These are phyloP conservation scores for Trichoderma sp. DNA, from an alignment of 2,329 filamentous ascomycete genomes.

Conservation along the genomic window DNA sequence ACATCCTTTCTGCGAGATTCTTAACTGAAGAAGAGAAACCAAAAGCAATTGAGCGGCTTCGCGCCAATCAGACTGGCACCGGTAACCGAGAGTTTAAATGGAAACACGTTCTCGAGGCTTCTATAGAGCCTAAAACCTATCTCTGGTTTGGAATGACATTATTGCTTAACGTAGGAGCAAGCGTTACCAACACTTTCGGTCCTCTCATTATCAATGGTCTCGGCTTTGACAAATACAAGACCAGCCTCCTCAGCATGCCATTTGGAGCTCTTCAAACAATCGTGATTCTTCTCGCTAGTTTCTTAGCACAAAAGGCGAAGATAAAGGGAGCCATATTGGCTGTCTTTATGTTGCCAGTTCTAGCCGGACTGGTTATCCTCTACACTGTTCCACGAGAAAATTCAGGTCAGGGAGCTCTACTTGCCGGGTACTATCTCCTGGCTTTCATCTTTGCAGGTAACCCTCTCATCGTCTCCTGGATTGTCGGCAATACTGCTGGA, in stretches of 20 bases:
- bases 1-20: conserved; percentile 53
- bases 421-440: conserved; percentile 63
- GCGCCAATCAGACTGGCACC: conserved; percentile 72
- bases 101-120: conserved; percentile 57
- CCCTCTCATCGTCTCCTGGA: conserved; percentile 65
- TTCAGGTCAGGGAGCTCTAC: conserved; percentile 37
- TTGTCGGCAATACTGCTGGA: conserved; percentile 65
- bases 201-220: conserved; percentile 60
- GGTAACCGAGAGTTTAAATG: conserved; percentile 67
- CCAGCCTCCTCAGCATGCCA: conserved; percentile 63
- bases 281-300: conserved; percentile 57
- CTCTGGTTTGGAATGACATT: conserved; percentile 60
- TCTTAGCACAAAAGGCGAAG: conserved; percentile 53
- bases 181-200: conserved; percentile 62
- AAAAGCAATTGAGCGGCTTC: conserved; percentile 67
- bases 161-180: conserved; percentile 61
- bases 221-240: conserved; percentile 55
- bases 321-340: conserved; percentile 56
- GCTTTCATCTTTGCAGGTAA: conserved; percentile 65
- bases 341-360: conserved; percentile 54
- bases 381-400: conserved; percentile 51
- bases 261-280: conserved; percentile 61
- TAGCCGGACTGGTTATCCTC: conserved; percentile 55
- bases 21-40: conserved; percentile 64
- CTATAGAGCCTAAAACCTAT: conserved; percentile 51